Conservation (phyloP, 805 yeast species). For the Yamadazyma phyllophila region DNA sequence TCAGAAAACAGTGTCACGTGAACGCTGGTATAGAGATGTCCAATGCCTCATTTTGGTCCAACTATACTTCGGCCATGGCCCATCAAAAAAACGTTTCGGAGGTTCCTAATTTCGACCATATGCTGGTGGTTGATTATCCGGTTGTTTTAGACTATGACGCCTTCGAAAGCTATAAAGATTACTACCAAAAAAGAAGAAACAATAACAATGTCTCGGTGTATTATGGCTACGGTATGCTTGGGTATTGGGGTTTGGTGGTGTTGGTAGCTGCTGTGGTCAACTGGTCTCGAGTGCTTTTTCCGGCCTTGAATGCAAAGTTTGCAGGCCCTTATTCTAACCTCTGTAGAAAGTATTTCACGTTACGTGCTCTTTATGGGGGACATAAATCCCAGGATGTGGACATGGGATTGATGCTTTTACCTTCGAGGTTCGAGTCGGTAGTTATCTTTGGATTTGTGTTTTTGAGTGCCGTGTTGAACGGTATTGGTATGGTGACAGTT, state of each 20-base stretch:
- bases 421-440: conserved; percentile 32
- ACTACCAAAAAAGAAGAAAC: conserved; percentile 5
- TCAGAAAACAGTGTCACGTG: background rate
- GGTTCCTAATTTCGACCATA: background rate
- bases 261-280: conserved; percentile 39
- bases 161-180: conserved; percentile 1
- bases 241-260: conserved; percentile 47
- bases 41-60: background rate
- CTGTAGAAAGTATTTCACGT: conserved; percentile 21
- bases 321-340: conserved; percentile 25
- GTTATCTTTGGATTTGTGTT: conserved; percentile 20
- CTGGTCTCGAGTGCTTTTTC: conserved; percentile 39
- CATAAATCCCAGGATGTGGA: conserved; percentile 17
- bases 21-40: background rate
- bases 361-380: conserved; percentile 23
- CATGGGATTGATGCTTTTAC: conserved; percentile 19
- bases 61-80: background rate
- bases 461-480: conserved; percentile 15
- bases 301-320: conserved; percentile 26
- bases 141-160: background rate
- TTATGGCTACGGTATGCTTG: conserved; percentile 40
- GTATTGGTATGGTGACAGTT: conserved; percentile 5
- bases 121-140: conserved; percentile 1
- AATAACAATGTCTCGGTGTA: conserved; percentile 17
- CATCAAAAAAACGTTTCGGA: background rate